Evolutionary conservation across 2,329 filamentous ascomycete genomes (phyloP), one percentile per base, ranked within the genome.

Genomic region (Hymenoscyphus fructigenus): DNA sequence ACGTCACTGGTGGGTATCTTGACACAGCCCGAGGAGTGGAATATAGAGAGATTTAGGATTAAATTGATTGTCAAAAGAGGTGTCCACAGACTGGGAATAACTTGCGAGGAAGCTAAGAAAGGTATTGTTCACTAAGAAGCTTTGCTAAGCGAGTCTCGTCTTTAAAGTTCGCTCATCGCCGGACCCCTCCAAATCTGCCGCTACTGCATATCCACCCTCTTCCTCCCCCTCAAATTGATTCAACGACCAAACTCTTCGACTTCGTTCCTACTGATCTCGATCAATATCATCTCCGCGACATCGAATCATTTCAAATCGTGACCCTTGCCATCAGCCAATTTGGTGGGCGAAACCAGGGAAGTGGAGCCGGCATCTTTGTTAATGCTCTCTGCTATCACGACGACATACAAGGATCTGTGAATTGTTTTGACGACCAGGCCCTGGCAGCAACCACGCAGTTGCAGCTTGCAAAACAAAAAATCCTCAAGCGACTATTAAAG

Each of bases 381-480:
- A 29, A 38, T 56, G 36, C 28, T 36, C 28, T 29, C 41, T 36
- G n/a, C 50, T 55, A 32, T 26, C 23, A 36, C 32, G 28, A 61
- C 44, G 12, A 32, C 23, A 23, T 53, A 55, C 64, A 57, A 63
- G 64, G 64, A 55, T 63, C 61, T 23, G 47, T 53, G 59, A 58
- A 66, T 66, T 66, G 64, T 66, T 66, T 66, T 58, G 64, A 63
- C 60, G 60, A 61, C 65, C 32, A 57, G 59, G 34, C 65, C 60
- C 23, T 23, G 41, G 41, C 20, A 56, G 44, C 47, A 50, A 50
- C 44, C 44, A 47, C 44, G 61, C 50, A 63, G 60, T 61, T 50
- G 60, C 65, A 61, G 62, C 15, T 29, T 47, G 60, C 63, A 63
- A 62, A 61, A 36, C 65, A 67, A 67, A 60, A 65, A 57, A 20